Evolutionary conservation across 495 filamentous ascomycete species (phyloP).

Genomic region (Acidomyces sp.): DNA sequence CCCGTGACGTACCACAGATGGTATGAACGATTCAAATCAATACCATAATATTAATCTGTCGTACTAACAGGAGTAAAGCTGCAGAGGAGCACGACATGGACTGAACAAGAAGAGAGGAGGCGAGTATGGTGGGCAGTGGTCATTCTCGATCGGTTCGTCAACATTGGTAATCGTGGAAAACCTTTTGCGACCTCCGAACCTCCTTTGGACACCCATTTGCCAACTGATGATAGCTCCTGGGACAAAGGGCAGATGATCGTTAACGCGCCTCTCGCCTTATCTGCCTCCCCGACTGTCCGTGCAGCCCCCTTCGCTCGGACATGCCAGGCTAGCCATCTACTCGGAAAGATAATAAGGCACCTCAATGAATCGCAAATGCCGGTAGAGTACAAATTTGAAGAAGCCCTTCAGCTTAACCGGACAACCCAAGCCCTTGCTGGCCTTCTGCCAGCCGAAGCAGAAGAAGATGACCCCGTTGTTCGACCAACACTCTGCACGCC

Average conservation of each 20-base stretch:
- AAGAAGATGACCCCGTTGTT: conserved; percentile 1
- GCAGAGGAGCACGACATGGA: conserved; percentile 30
- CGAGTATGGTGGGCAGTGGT: conserved; percentile 41
- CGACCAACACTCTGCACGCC: conserved; percentile 7
- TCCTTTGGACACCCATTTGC: conserved; percentile 28
- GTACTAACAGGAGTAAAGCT: too few relatives aligned
- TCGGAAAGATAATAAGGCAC: conserved; percentile 14
- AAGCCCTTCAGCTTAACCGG: conserved; percentile 16
- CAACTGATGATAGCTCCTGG: conserved; percentile 35
- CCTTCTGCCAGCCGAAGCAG: conserved; percentile 11
- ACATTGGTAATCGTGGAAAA: conserved; percentile 33
- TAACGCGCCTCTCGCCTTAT: conserved; percentile 8
- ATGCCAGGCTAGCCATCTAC: conserved; percentile 16
- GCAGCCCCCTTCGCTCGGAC: conserved; percentile 17
- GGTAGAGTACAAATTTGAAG: conserved; percentile 12
- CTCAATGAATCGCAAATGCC: conserved; percentile 12
- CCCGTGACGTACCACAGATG: conserved; percentile 23
- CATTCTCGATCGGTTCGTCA: conserved; percentile 36
- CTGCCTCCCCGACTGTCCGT: conserved; percentile 3
- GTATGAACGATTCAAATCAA: too few relatives aligned
- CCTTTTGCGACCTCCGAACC: conserved; percentile 34
- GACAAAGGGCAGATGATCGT: conserved; percentile 22
- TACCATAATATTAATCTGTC: too few relatives aligned
- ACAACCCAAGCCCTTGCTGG: conserved; percentile 12
- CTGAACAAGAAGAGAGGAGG: conserved; percentile 37